Conservation (phyloP, 768 basidiomycete species). For the Naganishia vaughanmartiniae region DNA sequence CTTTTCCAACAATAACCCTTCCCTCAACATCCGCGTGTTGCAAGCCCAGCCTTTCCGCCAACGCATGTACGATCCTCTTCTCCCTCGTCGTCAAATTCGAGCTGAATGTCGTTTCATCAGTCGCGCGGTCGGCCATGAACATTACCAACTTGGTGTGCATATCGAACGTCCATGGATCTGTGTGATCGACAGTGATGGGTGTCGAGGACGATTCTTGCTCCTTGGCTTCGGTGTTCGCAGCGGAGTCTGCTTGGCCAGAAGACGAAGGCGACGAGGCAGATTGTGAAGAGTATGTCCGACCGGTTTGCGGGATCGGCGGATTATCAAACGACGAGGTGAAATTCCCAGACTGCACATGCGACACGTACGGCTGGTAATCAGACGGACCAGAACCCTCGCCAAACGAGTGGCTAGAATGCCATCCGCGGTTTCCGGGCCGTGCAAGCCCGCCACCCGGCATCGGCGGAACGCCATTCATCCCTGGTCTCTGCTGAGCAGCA, state of each 20-base stretch:
- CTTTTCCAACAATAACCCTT: conserved; percentile 89
- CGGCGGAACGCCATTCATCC: conserved; percentile 11
- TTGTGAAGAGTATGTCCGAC: background rate
- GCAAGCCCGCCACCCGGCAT: conserved; percentile 11
- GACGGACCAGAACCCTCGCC: background rate
- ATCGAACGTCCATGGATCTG: conserved; percentile 91
- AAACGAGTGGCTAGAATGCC: conserved; percentile 6
- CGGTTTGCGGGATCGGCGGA: background rate
- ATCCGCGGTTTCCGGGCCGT: background rate
- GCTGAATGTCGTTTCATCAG: conserved; percentile 97
- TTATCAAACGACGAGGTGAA: background rate
- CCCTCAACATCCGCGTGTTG: conserved; percentile 91
- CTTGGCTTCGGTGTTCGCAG: background rate
- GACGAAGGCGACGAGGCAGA: conserved; percentile 14
- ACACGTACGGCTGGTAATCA: background rate
- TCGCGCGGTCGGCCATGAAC: conserved; percentile 96
- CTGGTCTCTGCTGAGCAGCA: conserved; percentile 20
- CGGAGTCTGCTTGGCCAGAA: background rate
- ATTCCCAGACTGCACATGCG: background rate
- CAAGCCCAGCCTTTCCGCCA: conserved; percentile 93
- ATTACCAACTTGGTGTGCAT: conserved; percentile 94
- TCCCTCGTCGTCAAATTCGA: conserved; percentile 78
- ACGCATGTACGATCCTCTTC: conserved; percentile 85
- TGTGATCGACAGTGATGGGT: conserved; percentile 66
- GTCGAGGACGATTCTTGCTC: conserved; percentile 7